phyloP scores from a whole-genome alignment of 345 rosid genomes.

The Pelargonium nanum region DNA sequence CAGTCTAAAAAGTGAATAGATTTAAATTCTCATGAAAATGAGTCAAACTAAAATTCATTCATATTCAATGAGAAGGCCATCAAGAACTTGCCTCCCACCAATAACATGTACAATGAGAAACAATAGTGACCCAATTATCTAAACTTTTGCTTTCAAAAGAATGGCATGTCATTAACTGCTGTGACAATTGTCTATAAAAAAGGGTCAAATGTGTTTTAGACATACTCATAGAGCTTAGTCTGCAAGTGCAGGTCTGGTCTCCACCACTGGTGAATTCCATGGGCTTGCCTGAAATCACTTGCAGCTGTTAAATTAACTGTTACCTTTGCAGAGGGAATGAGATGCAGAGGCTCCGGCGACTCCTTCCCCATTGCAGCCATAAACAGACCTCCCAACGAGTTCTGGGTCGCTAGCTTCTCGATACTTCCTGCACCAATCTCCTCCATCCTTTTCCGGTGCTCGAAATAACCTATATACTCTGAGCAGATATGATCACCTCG shows the following conservation, averaged over 20 bases:
- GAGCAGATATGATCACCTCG: conserved; percentile 63
- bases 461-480: conserved; percentile 75
- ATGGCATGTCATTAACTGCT: not conserved
- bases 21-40: too few relatives aligned
- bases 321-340: conserved; percentile 65
- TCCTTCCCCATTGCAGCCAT: conserved; percentile 46
- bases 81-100: too few relatives aligned
- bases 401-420: conserved; percentile 56
- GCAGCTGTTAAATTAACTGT: conserved; percentile 32
- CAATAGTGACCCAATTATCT: too few relatives aligned
- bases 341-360: conserved; percentile 56
- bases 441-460: conserved; percentile 82
- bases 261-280: conserved; percentile 97
- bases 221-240: conserved; percentile 43
- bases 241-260: conserved; percentile 41
- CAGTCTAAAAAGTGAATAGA: too few relatives aligned
- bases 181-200: not conserved
- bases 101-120: too few relatives aligned
- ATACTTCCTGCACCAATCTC: conserved; percentile 65
- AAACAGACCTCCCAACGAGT: conserved; percentile 57
- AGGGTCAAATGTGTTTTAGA: conserved; percentile 11
- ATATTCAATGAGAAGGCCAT: too few relatives aligned
- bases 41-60: too few relatives aligned
- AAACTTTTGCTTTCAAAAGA: too few relatives aligned
- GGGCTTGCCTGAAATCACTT: conserved; percentile 55